Conservation (phyloP, 805 yeast genomes). For the Sugiyamaella floridensis region DNA sequence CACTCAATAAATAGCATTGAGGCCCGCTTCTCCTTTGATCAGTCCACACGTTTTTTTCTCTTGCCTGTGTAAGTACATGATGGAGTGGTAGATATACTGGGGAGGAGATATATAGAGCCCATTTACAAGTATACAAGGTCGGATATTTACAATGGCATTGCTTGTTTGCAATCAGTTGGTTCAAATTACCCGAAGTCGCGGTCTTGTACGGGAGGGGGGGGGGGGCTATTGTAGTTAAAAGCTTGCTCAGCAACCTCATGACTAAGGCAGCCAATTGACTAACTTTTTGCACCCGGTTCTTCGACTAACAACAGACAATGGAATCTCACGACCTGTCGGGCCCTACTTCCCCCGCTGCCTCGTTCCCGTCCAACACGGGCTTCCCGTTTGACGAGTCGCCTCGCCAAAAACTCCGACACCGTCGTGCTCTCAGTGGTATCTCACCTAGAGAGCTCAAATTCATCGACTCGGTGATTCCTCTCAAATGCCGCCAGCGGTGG, state of each 20-base stretch:
- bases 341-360: conserved; percentile 9
- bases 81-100: background rate
- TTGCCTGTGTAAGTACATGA: background rate
- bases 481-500: conserved; percentile 73
- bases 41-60: background rate
- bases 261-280: too few relatives aligned
- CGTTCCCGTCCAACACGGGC: conserved; percentile 2
- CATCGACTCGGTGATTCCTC: conserved; percentile 75
- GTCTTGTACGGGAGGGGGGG: too few relatives aligned
- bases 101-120: background rate
- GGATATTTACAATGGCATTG: too few relatives aligned
- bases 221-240: too few relatives aligned
- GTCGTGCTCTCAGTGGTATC: conserved; percentile 80
- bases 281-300: too few relatives aligned
- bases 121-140: too few relatives aligned
- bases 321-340: conserved; percentile 1
- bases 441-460: conserved; percentile 83
- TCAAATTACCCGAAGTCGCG: too few relatives aligned
- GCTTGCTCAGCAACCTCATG: too few relatives aligned
- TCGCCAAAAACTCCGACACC: conserved; percentile 20
- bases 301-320: background rate
- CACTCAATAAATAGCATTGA: background rate
- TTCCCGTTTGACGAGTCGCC: conserved; percentile 9
- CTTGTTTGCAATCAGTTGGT: too few relatives aligned
- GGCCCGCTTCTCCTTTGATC: background rate